Evolutionary conservation across 441 rosid genomes (phyloP).

Genomic region (Rhodomyrtus psidioides): DNA sequence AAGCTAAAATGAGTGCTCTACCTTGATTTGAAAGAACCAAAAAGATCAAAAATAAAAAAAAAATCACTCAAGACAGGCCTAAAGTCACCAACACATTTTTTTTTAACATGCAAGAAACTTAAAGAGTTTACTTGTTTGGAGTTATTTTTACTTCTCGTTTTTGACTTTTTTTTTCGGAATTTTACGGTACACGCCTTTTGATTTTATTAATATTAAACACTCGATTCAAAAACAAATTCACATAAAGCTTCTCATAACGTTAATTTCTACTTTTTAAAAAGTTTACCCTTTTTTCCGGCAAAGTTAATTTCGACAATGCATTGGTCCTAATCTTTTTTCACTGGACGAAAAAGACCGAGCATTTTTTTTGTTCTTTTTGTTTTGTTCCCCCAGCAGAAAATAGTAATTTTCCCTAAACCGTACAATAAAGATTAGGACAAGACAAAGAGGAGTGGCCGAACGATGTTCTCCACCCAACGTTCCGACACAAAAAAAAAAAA

Average conservation of each 20-base stretch:
- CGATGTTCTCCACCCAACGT: not conserved
- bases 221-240: not conserved
- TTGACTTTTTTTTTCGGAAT: not conserved
- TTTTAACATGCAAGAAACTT: not conserved
- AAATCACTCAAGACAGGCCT: not conserved
- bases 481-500: not conserved
- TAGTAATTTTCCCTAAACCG: not conserved
- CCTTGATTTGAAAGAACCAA: not conserved
- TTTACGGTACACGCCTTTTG: not conserved
- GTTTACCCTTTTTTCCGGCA: no score
- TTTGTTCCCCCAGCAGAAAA: not conserved
- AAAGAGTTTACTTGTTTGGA: not conserved
- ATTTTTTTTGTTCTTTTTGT: not conserved
- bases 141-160: not conserved
- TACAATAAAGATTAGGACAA: not conserved
- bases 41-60: not conserved
- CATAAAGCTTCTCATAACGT: not conserved
- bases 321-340: not conserved
- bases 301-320: not conserved
- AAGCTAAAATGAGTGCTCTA: not conserved
- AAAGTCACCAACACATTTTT: not conserved
- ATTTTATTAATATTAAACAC: not conserved
- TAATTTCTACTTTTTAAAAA: not conserved
- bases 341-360: not conserved
- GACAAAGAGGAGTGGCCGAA: not conserved